Evolutionary conservation across 1,139 yeast genomes (phyloP).

Genomic region (Tardiomyces blankii): DNA sequence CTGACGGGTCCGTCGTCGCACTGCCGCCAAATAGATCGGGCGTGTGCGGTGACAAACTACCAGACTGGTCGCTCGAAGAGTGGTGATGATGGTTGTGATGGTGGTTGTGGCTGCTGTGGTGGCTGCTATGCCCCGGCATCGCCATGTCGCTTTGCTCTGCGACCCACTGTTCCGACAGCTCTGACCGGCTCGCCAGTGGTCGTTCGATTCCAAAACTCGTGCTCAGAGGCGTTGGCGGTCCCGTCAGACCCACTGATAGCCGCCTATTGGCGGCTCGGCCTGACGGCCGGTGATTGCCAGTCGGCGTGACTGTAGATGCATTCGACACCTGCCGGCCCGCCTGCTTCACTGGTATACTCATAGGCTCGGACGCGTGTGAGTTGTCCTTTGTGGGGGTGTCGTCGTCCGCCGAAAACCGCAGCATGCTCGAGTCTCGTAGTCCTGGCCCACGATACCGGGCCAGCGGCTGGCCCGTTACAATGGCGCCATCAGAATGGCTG

Average conservation of each 20-base stretch:
- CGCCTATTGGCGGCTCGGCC: neutral
- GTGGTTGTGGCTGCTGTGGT: neutral
- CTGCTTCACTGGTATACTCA: neutral
- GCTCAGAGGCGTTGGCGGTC: neutral
- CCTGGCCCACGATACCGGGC: constrained; percentile 9
- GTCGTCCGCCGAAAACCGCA: constrained; percentile 14
- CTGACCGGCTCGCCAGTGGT: neutral
- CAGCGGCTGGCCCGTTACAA: constrained; percentile 3
- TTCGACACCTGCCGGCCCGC: neutral
- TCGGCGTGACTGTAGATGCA: neutral
- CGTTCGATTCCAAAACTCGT: neutral
- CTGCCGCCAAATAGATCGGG: neutral
- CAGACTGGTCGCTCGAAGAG: neutral
- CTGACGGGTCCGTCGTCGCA: neutral
- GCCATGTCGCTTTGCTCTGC: neutral
- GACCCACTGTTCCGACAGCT: neutral
- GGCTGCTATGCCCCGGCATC: too few species aligned
- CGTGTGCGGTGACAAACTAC: neutral
- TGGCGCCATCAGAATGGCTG: neutral
- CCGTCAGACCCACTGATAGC: neutral
- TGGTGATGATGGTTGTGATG: constrained; percentile 4
- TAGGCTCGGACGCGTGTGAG: neutral
- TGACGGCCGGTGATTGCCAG: neutral
- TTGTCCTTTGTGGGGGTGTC: constrained; percentile 14
- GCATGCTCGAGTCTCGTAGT: constrained; percentile 13